Conservation (phyloP, 352 stramenopile species). For the Phytophthora multivora region DNA sequence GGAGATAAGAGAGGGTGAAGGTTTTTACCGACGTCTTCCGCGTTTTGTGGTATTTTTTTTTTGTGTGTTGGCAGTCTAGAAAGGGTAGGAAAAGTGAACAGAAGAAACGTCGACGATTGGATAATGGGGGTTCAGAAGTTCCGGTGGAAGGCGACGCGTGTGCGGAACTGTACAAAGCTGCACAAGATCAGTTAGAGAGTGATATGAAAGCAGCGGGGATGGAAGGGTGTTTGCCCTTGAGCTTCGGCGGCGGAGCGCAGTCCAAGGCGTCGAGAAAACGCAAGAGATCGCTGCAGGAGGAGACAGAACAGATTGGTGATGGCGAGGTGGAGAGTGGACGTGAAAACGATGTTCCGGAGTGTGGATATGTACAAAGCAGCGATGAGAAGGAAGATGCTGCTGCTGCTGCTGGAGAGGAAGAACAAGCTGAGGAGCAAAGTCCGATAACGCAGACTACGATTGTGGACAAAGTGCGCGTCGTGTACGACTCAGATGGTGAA, state of each 20-base stretch:
- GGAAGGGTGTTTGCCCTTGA: slow-evolving; percentile 56
- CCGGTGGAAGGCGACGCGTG: slow-evolving; percentile 12
- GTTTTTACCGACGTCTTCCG: slow-evolving; percentile 1
- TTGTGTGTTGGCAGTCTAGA: background rate
- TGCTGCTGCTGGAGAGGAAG: background rate
- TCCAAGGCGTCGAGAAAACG: slow-evolving; percentile 27
- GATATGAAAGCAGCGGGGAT: slow-evolving; percentile 70
- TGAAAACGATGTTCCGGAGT: background rate
- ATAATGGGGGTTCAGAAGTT: background rate
- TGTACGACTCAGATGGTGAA: slow-evolving; percentile 72
- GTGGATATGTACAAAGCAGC: background rate
- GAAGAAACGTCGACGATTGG: slow-evolving; percentile 34
- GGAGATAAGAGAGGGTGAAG: background rate
- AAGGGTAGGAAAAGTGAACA: slow-evolving; percentile 39
- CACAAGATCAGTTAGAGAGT: slow-evolving; percentile 52
- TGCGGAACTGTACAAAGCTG: slow-evolving; percentile 54
- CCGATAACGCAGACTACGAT: slow-evolving; percentile 24
- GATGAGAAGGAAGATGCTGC: background rate
- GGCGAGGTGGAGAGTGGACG: background rate
- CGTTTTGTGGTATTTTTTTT: slow-evolving; percentile 1
- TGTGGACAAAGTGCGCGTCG: slow-evolving; percentile 64
- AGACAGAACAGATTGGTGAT: background rate
- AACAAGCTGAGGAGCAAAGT: background rate
- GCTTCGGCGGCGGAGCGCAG: slow-evolving; percentile 43
- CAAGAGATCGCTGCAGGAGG: slow-evolving; percentile 20